Evolutionary conservation across 768 basidiomycete genomes (phyloP).

Genomic region (Pulveroboletus frians): DNA sequence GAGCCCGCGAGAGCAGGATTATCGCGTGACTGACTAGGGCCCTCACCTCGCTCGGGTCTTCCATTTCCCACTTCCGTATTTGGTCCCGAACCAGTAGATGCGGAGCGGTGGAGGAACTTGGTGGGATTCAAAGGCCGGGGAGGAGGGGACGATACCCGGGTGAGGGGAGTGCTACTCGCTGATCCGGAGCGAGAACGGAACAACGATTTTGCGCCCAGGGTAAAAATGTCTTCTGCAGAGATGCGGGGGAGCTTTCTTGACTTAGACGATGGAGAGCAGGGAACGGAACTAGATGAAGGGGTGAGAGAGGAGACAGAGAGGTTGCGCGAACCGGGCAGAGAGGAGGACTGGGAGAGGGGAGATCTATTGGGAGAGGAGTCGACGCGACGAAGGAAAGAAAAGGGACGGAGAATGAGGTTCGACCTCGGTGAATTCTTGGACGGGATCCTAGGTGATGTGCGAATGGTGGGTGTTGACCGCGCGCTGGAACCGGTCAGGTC

Average conservation of each 20-base stretch:
- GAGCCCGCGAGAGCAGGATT: neutral
- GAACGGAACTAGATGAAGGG: constrained; percentile 10
- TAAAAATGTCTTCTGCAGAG: constrained; percentile 29
- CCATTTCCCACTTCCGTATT: neutral
- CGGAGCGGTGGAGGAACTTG: constrained; percentile 16
- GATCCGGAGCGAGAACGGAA: constrained; percentile 26
- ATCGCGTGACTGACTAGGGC: neutral
- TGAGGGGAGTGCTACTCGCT: neutral
- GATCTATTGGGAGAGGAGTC: constrained; percentile 7
- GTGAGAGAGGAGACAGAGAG: constrained; percentile 13
- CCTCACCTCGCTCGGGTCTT: constrained; percentile 5
- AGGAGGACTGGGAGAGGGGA: constrained; percentile 5
- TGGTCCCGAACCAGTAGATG: constrained; percentile 17
- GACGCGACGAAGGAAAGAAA: constrained; percentile 18
- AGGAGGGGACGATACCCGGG: constrained; percentile 13
- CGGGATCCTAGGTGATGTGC: constrained; percentile 2
- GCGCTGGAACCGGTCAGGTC: constrained; percentile 18
- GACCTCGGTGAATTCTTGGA: constrained; percentile 3
- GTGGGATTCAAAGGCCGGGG: constrained; percentile 3
- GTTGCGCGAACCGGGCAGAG: constrained; percentile 12
- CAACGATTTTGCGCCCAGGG: constrained; percentile 27
- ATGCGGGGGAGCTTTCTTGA: constrained; percentile 13
- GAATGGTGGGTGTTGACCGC: constrained; percentile 20
- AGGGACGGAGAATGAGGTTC: constrained; percentile 19
- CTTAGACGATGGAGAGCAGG: constrained; percentile 11